Conservation (phyloP, 2,329 filamentous ascomycete genomes). For the Sclerotinia nivalis region DNA sequence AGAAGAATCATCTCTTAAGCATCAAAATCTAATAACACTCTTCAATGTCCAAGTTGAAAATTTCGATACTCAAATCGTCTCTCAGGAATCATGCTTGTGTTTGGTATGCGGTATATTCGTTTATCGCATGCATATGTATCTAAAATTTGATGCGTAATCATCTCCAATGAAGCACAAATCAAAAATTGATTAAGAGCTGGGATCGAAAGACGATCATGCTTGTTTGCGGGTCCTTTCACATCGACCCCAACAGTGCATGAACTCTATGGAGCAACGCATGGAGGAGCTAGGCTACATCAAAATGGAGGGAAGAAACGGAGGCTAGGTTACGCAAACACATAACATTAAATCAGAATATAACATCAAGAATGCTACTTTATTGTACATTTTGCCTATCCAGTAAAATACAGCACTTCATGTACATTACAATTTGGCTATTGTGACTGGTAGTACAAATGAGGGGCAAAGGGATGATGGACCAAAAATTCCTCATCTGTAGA, state of each 20-base stretch:
- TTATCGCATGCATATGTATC: constrained; percentile 1
- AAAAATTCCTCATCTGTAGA: not conserved
- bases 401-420: not conserved
- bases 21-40: not conserved
- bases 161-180: not conserved
- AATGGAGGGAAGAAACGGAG: not conserved
- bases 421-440: not conserved
- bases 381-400: not conserved
- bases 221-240: not conserved
- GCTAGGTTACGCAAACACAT: not conserved
- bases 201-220: constrained; percentile 10
- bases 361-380: not conserved
- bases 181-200: not conserved
- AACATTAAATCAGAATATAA: not conserved
- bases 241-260: constrained; percentile 2
- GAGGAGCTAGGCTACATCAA: not conserved
- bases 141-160: not conserved
- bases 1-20: not conserved
- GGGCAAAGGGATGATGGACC: not conserved
- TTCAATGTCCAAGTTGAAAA: not conserved
- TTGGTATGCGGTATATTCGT: not conserved
- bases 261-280: not conserved
- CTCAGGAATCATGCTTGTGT: not conserved
- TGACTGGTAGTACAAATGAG: not conserved
- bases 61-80: not conserved